Percentiles rank a stretch among this genome's conserved stretches.
These are phyloP conservation scores for Pseudohalonectria lignicola DNA, from an alignment of 2,329 filamentous ascomycete species.

Conservation along the genomic window DNA sequence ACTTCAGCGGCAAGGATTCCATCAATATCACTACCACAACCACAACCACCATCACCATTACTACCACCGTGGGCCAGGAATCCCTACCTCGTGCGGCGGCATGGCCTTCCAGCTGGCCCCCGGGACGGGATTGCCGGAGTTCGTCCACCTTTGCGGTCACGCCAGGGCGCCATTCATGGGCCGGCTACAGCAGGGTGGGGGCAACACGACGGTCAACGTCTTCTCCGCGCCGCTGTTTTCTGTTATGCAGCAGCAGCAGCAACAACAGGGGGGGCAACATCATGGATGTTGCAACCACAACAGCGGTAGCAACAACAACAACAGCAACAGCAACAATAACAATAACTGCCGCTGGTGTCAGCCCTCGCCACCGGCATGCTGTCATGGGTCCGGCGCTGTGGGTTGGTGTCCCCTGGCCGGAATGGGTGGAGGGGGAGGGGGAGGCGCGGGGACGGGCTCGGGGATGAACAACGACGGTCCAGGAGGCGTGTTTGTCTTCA, in stretches of 20 bases:
- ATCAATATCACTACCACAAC: neutral
- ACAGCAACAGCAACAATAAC: slow-evolving; percentile 2
- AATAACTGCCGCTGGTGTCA: neutral
- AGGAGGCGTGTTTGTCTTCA: too few species aligned
- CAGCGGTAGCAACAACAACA: neutral
- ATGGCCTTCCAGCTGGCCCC: neutral
- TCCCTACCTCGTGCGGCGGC: slow-evolving; percentile 2
- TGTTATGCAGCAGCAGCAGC: neutral
- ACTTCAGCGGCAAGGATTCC: too few species aligned
- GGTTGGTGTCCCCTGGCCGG: too few species aligned
- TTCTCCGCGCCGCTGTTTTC: slow-evolving; percentile 2
- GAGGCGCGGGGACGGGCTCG: too few species aligned
- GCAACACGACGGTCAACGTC: neutral
- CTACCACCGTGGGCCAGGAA: neutral
- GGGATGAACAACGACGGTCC: too few species aligned
- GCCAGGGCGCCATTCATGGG: neutral
- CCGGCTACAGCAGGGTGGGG: neutral
- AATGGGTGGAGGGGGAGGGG: too few species aligned
- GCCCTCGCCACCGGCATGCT: too few species aligned
- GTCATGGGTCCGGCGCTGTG: too few species aligned
- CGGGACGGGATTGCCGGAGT: neutral
- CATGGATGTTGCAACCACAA: too few species aligned
- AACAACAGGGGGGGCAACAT: neutral
- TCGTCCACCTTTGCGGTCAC: slow-evolving; percentile 1
- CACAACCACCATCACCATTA: neutral